phyloP scores from a whole-genome alignment of 169 alveolate genomes.

The Plasmodium cynomolgi region DNA sequence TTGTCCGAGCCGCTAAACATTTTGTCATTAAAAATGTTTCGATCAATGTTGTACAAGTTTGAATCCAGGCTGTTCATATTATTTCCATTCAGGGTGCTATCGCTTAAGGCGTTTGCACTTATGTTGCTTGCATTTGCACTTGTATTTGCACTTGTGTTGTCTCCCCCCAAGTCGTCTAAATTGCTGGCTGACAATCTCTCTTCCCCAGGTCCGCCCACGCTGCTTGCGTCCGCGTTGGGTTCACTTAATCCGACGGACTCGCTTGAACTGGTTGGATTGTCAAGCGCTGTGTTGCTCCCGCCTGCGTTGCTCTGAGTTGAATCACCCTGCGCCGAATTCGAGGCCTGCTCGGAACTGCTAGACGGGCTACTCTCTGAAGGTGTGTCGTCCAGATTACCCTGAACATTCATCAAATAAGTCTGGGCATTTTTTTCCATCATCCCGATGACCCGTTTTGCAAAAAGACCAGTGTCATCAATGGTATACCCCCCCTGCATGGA shows the following conservation, averaged over 20 bases:
- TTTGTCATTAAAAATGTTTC: conserved; percentile 18
- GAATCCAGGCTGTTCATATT: conserved; percentile 4
- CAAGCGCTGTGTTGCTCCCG: neutral
- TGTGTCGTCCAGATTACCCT: conserved; percentile 5
- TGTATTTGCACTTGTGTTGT: neutral
- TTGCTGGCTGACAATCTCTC: neutral
- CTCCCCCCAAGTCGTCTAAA: neutral
- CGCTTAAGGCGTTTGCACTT: neutral
- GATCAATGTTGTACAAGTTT: conserved; percentile 12
- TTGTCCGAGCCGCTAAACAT: conserved; percentile 19
- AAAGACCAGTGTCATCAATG: conserved; percentile 86
- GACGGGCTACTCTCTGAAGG: conserved; percentile 7
- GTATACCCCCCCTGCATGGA: conserved; percentile 88
- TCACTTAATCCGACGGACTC: neutral
- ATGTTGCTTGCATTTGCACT: neutral
- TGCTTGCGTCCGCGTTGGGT: neutral
- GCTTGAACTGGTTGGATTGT: neutral
- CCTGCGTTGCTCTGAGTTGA: neutral
- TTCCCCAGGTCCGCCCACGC: neutral
- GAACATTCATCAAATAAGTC: conserved; percentile 57
- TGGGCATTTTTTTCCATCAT: conserved; percentile 88
- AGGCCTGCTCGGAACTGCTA: neutral
- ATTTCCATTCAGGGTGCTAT: neutral
- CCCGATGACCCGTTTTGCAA: conserved; percentile 84
- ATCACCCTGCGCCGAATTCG: neutral